phyloP scores from a whole-genome alignment of 2,329 filamentous ascomycete genomes.

The Lachnum nothofagi region DNA sequence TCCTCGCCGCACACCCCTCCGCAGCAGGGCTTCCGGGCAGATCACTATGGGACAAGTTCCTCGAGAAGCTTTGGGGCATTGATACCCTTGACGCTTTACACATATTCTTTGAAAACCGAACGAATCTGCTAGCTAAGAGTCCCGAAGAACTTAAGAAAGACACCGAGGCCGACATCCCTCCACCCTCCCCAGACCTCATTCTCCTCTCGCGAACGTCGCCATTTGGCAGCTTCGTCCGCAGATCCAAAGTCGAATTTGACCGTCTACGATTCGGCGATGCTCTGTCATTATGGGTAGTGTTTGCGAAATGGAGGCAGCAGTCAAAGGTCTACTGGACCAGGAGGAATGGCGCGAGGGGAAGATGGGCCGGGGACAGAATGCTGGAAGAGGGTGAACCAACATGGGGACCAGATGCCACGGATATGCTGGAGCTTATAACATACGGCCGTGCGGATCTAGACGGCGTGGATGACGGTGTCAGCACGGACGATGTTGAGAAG shows the following conservation, averaged over 20 bases:
- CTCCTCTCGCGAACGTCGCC: slow-evolving; percentile 69
- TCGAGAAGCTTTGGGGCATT: slow-evolving; percentile 76
- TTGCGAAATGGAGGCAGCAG: slow-evolving; percentile 73
- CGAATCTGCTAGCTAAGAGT: slow-evolving; percentile 54
- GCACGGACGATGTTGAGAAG: slow-evolving; percentile 73
- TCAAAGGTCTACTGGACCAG: slow-evolving; percentile 59
- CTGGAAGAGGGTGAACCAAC: slow-evolving; percentile 45
- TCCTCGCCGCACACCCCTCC: slow-evolving; percentile 49
- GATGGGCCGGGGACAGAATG: slow-evolving; percentile 55
- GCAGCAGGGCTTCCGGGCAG: slow-evolving; percentile 62
- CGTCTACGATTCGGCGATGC: slow-evolving; percentile 75
- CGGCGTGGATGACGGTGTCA: slow-evolving; percentile 45
- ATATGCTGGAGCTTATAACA: slow-evolving; percentile 33
- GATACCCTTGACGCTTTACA: slow-evolving; percentile 78
- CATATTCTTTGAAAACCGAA: slow-evolving; percentile 62
- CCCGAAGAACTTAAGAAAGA: slow-evolving; percentile 56
- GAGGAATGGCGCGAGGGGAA: slow-evolving; percentile 41
- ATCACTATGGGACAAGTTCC: slow-evolving; percentile 81
- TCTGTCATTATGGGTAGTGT: slow-evolving; percentile 73
- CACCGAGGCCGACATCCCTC: slow-evolving; percentile 47
- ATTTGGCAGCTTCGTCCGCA: slow-evolving; percentile 73
- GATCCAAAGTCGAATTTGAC: slow-evolving; percentile 72
- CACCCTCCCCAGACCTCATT: slow-evolving; percentile 48
- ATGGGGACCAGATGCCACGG: slow-evolving; percentile 46
- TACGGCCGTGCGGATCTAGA: slow-evolving; percentile 23